Conservation (phyloP, 2,329 filamentous ascomycete genomes). For the Alternaria atra region DNA sequence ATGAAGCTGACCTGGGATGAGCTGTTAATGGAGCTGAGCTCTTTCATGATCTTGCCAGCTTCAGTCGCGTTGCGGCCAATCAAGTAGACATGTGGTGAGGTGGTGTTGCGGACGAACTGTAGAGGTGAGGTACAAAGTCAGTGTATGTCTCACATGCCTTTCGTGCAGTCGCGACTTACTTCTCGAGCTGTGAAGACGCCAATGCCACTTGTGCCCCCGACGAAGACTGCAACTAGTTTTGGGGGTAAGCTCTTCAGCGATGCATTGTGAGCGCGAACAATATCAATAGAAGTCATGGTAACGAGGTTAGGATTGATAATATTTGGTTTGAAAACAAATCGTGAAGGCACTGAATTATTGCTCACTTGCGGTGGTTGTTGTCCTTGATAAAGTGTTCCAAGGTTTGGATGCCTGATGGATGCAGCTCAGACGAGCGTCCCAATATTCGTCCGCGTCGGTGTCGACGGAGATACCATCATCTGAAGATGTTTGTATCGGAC, state of each 20-base stretch:
- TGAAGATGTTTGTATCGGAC: neutral
- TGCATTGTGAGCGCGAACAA: conserved; percentile 38
- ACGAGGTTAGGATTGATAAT: neutral
- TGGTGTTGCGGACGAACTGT: conserved; percentile 50
- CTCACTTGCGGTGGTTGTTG: neutral
- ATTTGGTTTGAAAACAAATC: neutral
- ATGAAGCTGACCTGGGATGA: conserved; percentile 53
- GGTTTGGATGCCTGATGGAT: neutral
- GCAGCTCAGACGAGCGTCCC: neutral
- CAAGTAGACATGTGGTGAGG: conserved; percentile 54
- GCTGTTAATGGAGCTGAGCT: conserved; percentile 52
- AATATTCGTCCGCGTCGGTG: neutral
- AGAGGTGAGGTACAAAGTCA: neutral
- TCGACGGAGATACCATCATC: neutral
- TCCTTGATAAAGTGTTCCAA: neutral
- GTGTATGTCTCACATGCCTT: neutral
- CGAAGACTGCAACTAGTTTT: conserved; percentile 44
- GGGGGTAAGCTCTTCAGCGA: conserved; percentile 35
- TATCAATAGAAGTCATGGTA: conserved; percentile 35
- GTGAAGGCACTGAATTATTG: neutral
- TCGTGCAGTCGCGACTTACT: neutral
- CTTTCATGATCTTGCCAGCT: conserved; percentile 48
- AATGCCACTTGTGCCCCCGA: conserved; percentile 57
- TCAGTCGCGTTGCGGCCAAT: conserved; percentile 54
- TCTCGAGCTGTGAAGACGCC: conserved; percentile 55